Evolutionary conservation across 495 filamentous ascomycete genomes (phyloP).

Genomic region (Trypethelium eluteriae): DNA sequence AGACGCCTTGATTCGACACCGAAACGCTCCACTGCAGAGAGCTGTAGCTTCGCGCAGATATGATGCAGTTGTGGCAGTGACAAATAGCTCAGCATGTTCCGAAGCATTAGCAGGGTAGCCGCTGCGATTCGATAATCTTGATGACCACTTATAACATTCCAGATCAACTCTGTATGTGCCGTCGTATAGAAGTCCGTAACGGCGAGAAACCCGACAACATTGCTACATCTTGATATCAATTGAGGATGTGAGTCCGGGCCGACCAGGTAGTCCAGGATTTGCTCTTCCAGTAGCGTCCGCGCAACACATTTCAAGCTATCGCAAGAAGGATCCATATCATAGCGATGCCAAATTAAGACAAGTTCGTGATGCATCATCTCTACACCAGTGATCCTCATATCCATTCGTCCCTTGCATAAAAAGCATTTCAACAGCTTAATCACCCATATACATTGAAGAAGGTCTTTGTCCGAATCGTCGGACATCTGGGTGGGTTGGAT

Average conservation of each 20-base stretch:
- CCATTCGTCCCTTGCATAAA: constrained; percentile 75
- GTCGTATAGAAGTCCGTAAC: constrained; percentile 67
- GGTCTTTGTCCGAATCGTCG: background rate
- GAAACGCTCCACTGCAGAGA: constrained; percentile 56
- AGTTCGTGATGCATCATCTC: constrained; percentile 65
- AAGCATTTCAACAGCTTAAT: constrained; percentile 11
- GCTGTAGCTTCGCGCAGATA: constrained; percentile 64
- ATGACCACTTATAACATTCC: constrained; percentile 74
- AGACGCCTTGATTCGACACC: constrained; percentile 46
- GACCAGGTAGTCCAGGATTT: constrained; percentile 74
- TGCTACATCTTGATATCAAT: constrained; percentile 69
- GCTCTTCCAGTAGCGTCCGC: constrained; percentile 59
- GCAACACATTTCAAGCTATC: constrained; percentile 49
- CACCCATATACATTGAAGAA: constrained; percentile 6
- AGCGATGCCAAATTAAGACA: constrained; percentile 51
- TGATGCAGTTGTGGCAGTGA: constrained; percentile 51
- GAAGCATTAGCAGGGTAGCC: constrained; percentile 71
- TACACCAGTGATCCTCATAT: constrained; percentile 68
- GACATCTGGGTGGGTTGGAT: background rate
- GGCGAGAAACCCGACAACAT: constrained; percentile 82
- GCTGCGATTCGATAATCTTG: constrained; percentile 78
- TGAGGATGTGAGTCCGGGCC: constrained; percentile 88
- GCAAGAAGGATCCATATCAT: constrained; percentile 35
- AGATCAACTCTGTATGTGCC: constrained; percentile 70
- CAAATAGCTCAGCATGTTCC: constrained; percentile 55